These are phyloP conservation scores for Phytopythium aichiense DNA, from an alignment of 352 stramenopile species.

Conservation along the genomic window DNA sequence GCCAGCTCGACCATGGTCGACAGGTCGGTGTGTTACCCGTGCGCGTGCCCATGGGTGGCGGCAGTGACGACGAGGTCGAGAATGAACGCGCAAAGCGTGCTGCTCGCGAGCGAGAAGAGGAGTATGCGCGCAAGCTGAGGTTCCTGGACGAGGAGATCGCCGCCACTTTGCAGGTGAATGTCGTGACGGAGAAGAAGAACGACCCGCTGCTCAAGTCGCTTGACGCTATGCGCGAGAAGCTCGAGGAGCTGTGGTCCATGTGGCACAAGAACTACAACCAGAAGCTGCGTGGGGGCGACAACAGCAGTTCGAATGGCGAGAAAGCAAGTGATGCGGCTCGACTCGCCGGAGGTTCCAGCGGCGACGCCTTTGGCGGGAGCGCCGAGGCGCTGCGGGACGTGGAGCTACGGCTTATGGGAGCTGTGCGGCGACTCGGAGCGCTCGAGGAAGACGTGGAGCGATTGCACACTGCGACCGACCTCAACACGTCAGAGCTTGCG, in stretches of 20 bases:
- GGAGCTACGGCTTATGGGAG: constrained; percentile 54
- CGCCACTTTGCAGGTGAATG: constrained; percentile 62
- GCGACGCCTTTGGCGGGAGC: background rate
- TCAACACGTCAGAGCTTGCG: constrained; percentile 19
- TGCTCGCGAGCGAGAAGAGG: constrained; percentile 19
- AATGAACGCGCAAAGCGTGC: constrained; percentile 14
- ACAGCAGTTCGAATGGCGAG: constrained; percentile 12
- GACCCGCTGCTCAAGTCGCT: constrained; percentile 69
- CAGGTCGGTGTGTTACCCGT: constrained; percentile 38
- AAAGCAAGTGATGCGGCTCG: background rate
- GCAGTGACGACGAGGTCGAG: constrained; percentile 14
- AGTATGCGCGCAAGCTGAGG: constrained; percentile 51
- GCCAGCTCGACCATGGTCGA: constrained; percentile 50
- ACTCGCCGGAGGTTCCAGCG: background rate
- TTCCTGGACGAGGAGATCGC: constrained; percentile 67
- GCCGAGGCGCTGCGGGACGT: constrained; percentile 44
- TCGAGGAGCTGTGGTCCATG: constrained; percentile 55
- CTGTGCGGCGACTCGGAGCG: constrained; percentile 43
- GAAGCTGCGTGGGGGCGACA: constrained; percentile 14
- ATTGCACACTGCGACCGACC: constrained; percentile 26
- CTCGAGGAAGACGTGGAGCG: constrained; percentile 67
- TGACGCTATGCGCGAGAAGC: constrained; percentile 63
- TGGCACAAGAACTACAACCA: constrained; percentile 65
- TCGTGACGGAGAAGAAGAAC: constrained; percentile 71
- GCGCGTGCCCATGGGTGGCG: constrained; percentile 11